Conservation (phyloP, 2,329 filamentous ascomycete species). For the Calonectria henricotiae region DNA sequence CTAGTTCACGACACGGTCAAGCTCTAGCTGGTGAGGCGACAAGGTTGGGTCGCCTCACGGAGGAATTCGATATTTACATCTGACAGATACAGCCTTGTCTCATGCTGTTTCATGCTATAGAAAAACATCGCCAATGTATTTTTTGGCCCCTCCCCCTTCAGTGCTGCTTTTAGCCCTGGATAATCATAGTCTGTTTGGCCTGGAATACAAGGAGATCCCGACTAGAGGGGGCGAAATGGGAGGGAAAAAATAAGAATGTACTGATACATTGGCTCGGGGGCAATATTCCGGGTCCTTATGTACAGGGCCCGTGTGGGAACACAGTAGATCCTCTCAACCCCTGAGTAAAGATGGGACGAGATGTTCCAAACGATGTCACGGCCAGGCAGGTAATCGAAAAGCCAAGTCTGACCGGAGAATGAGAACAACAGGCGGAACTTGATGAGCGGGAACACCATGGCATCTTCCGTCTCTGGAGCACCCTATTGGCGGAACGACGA, state of each 20-base stretch:
- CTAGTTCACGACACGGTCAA: slow-evolving; percentile 30
- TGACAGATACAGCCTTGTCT: slow-evolving; percentile 34
- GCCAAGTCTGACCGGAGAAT: slow-evolving; percentile 23
- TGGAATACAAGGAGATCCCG: slow-evolving; percentile 20
- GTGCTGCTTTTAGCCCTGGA: not conserved
- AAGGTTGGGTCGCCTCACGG: slow-evolving; percentile 11
- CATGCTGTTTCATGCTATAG: slow-evolving; percentile 32
- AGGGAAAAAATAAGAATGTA: not conserved
- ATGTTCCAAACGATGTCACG: slow-evolving; percentile 23
- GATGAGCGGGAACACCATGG: slow-evolving; percentile 12
- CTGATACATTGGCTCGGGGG: slow-evolving; percentile 26
- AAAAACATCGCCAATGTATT: not conserved
- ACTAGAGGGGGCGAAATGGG: slow-evolving; percentile 13
- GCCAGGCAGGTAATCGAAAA: slow-evolving; percentile 22
- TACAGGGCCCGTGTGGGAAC: slow-evolving; percentile 17
- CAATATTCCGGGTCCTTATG: slow-evolving; percentile 4
- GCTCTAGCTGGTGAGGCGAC: not conserved
- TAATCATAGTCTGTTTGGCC: slow-evolving; percentile 11
- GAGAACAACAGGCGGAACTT: slow-evolving; percentile 12
- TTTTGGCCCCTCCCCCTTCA: not conserved
- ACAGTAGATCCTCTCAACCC: slow-evolving; percentile 22
- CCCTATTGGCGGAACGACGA: slow-evolving; percentile 23
- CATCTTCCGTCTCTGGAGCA: slow-evolving; percentile 1
- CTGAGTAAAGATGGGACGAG: slow-evolving; percentile 31
- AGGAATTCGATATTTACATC: slow-evolving; percentile 32